Evolutionary conservation across 176 grass and related monocot species (phyloP).

Genomic region (Bromus sterilis): DNA sequence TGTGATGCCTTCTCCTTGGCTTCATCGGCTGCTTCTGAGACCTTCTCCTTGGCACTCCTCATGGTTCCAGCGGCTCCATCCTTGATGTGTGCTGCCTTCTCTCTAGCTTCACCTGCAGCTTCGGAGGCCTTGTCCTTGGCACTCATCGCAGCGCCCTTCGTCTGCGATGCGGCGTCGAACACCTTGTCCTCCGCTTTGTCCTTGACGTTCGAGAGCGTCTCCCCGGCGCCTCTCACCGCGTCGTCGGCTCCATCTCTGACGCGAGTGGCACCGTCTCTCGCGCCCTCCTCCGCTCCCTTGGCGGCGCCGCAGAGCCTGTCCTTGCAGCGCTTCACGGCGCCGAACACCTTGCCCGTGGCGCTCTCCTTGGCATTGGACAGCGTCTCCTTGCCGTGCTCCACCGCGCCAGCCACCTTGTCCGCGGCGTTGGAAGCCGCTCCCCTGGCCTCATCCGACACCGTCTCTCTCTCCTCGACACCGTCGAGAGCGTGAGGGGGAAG

Average conservation of each 20-base stretch:
- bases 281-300: conserved; percentile 19
- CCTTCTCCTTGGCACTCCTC: conserved; percentile 18
- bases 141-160: background rate
- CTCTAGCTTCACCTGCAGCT: conserved; percentile 19
- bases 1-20: conserved; percentile 1
- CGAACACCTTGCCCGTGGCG: conserved; percentile 33
- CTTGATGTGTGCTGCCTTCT: conserved; percentile 17
- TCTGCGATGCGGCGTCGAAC: background rate
- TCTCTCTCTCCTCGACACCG: conserved; percentile 4
- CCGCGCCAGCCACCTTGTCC: conserved; percentile 8
- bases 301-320: conserved; percentile 35
- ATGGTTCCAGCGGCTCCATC: conserved; percentile 9
- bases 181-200: conserved; percentile 27
- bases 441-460: background rate
- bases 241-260: conserved; percentile 13
- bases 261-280: background rate
- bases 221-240: background rate
- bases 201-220: conserved; percentile 2
- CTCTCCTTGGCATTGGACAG: conserved; percentile 27
- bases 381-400: conserved; percentile 29
- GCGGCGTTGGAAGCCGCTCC: background rate
- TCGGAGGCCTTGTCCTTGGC: conserved; percentile 18
- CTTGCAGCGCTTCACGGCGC: conserved; percentile 37
- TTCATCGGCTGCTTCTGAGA: background rate
- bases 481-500: background rate